Evolutionary conservation across 2,329 filamentous ascomycete genomes (phyloP).

Genomic region (Pyrenophora tritici-repentis): DNA sequence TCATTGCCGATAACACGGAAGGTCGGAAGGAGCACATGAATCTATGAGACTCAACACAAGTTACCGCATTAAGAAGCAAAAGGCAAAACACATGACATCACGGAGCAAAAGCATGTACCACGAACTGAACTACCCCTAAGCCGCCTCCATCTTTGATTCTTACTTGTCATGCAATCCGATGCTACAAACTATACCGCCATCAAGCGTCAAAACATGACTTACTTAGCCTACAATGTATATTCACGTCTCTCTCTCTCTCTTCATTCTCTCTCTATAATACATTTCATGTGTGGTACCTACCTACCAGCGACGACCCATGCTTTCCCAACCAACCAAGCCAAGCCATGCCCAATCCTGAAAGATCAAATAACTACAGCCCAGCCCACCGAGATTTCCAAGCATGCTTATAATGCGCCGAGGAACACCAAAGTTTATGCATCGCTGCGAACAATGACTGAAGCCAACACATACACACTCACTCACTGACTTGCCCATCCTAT

Average conservation of each 20-base stretch:
- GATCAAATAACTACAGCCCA: constrained; percentile 12
- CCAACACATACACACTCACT: neutral
- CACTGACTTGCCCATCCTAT: too few relatives aligned
- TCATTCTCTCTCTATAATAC: constrained; percentile 12
- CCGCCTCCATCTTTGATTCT: too few relatives aligned
- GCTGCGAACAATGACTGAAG: constrained; percentile 31
- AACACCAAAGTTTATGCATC: constrained; percentile 46
- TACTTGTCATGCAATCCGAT: too few relatives aligned
- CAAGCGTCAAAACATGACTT: too few relatives aligned
- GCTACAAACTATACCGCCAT: too few relatives aligned
- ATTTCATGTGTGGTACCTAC: constrained; percentile 7
- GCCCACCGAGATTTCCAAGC: constrained; percentile 23
- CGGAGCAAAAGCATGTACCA: constrained; percentile 16
- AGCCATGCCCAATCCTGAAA: constrained; percentile 10
- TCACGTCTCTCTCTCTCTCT: too few relatives aligned
- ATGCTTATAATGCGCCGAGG: constrained; percentile 40
- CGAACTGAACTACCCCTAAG: neutral
- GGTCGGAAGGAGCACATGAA: neutral
- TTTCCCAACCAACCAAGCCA: too few relatives aligned
- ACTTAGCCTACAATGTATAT: too few relatives aligned
- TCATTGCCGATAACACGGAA: constrained; percentile 8
- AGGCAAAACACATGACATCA: constrained; percentile 13
- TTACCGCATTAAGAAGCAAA: constrained; percentile 8
- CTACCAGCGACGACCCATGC: constrained; percentile 1
- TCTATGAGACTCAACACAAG: constrained; percentile 13